Conservation (phyloP, 1,139 yeast species). For the Hanseniaspora gamundiae region DNA sequence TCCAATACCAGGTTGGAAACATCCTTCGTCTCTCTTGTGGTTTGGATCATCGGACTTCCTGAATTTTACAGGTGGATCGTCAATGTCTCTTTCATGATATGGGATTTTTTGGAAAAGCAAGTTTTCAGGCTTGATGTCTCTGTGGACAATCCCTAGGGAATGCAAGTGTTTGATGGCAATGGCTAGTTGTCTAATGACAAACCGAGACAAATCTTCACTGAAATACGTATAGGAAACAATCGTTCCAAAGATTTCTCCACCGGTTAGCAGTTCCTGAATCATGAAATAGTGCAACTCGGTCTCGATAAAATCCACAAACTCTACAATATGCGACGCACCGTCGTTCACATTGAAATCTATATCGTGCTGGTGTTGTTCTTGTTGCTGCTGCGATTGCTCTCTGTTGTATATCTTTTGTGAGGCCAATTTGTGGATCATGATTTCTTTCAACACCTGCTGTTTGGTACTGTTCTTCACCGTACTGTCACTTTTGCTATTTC, state of each 20-base stretch:
- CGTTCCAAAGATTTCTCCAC: conserved; percentile 92
- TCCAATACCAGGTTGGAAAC: conserved; percentile 62
- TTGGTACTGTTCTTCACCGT: conserved; percentile 18
- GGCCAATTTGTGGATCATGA: conserved; percentile 38
- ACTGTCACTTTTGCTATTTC: conserved; percentile 17
- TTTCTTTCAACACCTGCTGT: conserved; percentile 60
- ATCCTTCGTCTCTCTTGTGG: conserved; percentile 78
- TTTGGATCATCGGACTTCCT: conserved; percentile 64
- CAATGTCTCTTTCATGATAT: conserved; percentile 25
- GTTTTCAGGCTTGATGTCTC: conserved; percentile 94
- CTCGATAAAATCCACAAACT: conserved; percentile 56
- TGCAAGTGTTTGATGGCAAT: conserved; percentile 75
- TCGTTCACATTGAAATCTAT: conserved; percentile 15
- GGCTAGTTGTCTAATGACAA: conserved; percentile 75
- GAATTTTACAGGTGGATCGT: conserved; percentile 30
- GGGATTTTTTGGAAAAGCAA: conserved; percentile 70
- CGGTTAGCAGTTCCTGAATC: conserved; percentile 73
- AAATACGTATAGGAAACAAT: conserved; percentile 86
- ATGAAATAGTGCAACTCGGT: conserved; percentile 59
- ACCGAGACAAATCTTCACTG: conserved; percentile 73
- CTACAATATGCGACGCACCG: conserved; percentile 60
- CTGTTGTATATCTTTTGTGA: conserved; percentile 9
- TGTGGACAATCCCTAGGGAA: conserved; percentile 76
- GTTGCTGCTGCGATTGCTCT: neutral
- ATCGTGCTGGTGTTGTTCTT: no score